These are phyloP conservation scores for Solanum verrucosum DNA, from an alignment of 257 asterid genomes.

Conservation along the genomic window DNA sequence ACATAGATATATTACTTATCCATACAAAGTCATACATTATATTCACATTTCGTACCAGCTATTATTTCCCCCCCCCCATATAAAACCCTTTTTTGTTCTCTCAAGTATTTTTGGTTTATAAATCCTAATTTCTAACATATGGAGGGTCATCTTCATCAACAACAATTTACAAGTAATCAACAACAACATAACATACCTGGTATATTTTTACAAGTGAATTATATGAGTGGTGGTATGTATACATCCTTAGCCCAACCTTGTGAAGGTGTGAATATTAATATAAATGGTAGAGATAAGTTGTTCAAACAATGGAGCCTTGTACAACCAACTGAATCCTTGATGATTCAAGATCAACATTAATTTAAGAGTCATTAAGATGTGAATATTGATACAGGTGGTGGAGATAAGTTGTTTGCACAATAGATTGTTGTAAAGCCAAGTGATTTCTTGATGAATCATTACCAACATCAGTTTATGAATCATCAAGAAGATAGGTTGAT, in stretches of 20 bases:
- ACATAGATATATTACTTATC: constrained; percentile 1
- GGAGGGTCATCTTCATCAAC: not conserved
- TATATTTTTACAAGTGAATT: not conserved
- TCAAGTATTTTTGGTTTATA: not conserved
- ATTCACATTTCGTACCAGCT: constrained; percentile 38
- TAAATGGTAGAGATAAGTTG: not conserved
- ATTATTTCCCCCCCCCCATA: not conserved
- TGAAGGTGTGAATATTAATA: not conserved
- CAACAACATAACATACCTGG: not conserved
- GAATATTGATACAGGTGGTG: not conserved
- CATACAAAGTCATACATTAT: constrained; percentile 33
- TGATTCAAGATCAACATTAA: not conserved
- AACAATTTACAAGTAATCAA: not conserved
- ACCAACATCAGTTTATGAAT: constrained; percentile 1
- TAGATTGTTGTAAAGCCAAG: constrained; percentile 82
- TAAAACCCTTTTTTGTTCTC: constrained; percentile 12
- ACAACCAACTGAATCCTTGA: not conserved
- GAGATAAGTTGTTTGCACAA: constrained; percentile 32
- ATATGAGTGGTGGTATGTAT: not conserved
- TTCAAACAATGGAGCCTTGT: not conserved
- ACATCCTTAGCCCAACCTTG: not conserved
- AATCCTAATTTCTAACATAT: not conserved
- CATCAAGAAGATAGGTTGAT: constrained; percentile 1
- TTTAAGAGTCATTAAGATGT: not conserved
- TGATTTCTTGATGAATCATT: constrained; percentile 25